Base-by-base conservation (phyloP, 208 protist genomes). In the Eutreptiella sp. region DNA sequence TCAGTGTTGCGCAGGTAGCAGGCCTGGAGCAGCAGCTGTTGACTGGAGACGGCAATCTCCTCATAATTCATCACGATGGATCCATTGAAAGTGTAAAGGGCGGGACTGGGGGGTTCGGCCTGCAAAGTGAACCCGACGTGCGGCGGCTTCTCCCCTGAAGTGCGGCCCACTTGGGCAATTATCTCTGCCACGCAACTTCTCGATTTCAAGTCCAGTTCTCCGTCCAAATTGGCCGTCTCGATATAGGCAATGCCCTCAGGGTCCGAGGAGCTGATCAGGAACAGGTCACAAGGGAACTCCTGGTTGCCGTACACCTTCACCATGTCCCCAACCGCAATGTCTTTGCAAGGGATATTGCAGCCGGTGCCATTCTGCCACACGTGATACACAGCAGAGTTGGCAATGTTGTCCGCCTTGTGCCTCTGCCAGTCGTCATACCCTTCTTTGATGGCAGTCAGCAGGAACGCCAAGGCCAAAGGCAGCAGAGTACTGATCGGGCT, bases 391-490 rank as follows among this genome's bases (percentile, higher is more conserved):
- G 54, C 68, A 41, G 76, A 67, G 70, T 93, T 93, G 71, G 88
- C 89, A 23, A 68, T 34, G 19, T 28, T 27, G 68, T 93, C 87
- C 47, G 87, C 79, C 16, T 63, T 46, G 58, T 81, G 73, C 11
- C 89, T 75, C 75, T 94, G 89, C 23, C 83, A 54, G 65, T 97
- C 93, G 46, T 97, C 93, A 67, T 89, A 88, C 45, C 77, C 92
- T 59, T 96, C 92, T 63, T 96, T 95, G 28, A 90, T 42, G 0
- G 88, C 87, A 2, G 92, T 94, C 7, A 96, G 70, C 3, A 64
- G 60, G 34, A 97, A 87, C 26, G 94, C 89, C 64, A 95, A 91
- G 27, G 92, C 46, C 19, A 96, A 68, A 3, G 91, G 90, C 36
- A 94, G 48, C 26, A 94, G 62, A 14, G 88, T 89, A 16, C 87